Conservation (phyloP, 2,329 filamentous ascomycete genomes). For the Claviceps digitariae region DNA sequence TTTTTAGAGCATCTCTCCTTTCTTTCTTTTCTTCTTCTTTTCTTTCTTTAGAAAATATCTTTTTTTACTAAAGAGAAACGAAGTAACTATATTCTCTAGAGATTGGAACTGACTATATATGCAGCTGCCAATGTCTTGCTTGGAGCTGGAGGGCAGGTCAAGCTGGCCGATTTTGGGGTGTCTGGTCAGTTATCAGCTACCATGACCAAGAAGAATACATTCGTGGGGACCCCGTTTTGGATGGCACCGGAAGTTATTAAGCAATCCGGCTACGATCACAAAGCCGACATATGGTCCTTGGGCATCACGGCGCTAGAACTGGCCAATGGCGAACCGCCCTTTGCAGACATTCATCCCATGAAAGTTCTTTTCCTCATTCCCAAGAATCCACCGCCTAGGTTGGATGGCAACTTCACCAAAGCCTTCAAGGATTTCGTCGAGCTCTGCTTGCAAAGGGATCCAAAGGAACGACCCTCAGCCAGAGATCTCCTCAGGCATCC, state of each 20-base stretch:
- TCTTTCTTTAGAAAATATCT: background rate
- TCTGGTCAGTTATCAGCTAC: slow-evolving; percentile 92
- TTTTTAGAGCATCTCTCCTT: slow-evolving; percentile 17
- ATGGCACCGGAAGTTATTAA: slow-evolving; percentile 99
- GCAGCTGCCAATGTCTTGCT: slow-evolving; percentile 85
- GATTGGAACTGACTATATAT: background rate
- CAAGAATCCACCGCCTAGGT: slow-evolving; percentile 74
- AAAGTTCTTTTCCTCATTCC: slow-evolving; percentile 94
- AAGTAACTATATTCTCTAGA: background rate
- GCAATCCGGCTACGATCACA: slow-evolving; percentile 94
- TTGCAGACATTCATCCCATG: slow-evolving; percentile 96
- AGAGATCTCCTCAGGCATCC: slow-evolving; percentile 79
- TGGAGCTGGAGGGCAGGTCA: slow-evolving; percentile 84
- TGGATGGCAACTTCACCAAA: slow-evolving; percentile 72
- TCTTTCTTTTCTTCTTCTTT: background rate
- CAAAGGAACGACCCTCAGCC: slow-evolving; percentile 74
- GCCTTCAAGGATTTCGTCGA: slow-evolving; percentile 77
- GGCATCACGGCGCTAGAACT: slow-evolving; percentile 90
- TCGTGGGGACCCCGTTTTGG: slow-evolving; percentile 97
- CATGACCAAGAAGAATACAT: slow-evolving; percentile 99
- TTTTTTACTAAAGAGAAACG: too few relatives aligned
- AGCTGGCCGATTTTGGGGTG: slow-evolving; percentile 92
- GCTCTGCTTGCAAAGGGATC: slow-evolving; percentile 76
- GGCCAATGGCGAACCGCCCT: slow-evolving; percentile 83
- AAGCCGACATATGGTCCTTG: slow-evolving; percentile 94